Evolutionary conservation across 495 filamentous ascomycete genomes (phyloP).

Genomic region (Aspergillus mulundensis): DNA sequence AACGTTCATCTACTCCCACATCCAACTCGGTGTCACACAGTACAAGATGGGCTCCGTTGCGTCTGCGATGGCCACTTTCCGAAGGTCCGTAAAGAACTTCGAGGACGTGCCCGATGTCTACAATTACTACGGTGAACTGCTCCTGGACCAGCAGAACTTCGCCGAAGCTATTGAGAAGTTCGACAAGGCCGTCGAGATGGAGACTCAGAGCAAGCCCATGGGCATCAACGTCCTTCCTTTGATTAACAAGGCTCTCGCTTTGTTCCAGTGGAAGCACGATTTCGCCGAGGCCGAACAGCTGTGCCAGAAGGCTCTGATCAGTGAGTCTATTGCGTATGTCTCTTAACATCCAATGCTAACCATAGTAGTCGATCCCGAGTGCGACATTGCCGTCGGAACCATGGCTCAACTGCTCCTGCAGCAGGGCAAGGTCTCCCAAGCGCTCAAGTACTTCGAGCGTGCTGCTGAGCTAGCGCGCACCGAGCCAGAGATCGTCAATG

Average conservation of each 20-base stretch:
- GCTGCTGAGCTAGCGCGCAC: slow-evolving; percentile 94
- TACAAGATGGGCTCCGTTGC: slow-evolving; percentile 99
- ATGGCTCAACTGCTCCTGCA: slow-evolving; percentile 99
- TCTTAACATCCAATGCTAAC: slow-evolving; percentile 12
- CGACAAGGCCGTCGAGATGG: slow-evolving; percentile 95
- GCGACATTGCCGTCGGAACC: slow-evolving; percentile 96
- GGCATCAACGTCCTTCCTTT: slow-evolving; percentile 96
- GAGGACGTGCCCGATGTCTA: slow-evolving; percentile 95
- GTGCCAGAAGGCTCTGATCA: slow-evolving; percentile 95
- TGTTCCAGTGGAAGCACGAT: slow-evolving; percentile 98
- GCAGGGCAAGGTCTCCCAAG: slow-evolving; percentile 93
- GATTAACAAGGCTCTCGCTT: slow-evolving; percentile 95
- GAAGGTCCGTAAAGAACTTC: slow-evolving; percentile 97
- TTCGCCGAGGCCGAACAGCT: slow-evolving; percentile 92
- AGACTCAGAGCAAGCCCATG: slow-evolving; percentile 86
- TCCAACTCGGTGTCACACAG: slow-evolving; percentile 97
- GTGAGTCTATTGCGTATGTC: slow-evolving; percentile 55
- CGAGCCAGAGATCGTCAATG: slow-evolving; percentile 92
- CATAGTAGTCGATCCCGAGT: slow-evolving; percentile 88
- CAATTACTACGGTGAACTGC: slow-evolving; percentile 98
- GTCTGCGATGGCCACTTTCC: slow-evolving; percentile 97
- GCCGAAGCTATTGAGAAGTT: slow-evolving; percentile 97
- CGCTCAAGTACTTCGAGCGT: slow-evolving; percentile 94
- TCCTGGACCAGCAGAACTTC: slow-evolving; percentile 94
- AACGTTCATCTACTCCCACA: slow-evolving; percentile 98